Evolutionary conservation across 1,139 yeast species (phyloP).

Genomic region (Protomyces inouyei): DNA sequence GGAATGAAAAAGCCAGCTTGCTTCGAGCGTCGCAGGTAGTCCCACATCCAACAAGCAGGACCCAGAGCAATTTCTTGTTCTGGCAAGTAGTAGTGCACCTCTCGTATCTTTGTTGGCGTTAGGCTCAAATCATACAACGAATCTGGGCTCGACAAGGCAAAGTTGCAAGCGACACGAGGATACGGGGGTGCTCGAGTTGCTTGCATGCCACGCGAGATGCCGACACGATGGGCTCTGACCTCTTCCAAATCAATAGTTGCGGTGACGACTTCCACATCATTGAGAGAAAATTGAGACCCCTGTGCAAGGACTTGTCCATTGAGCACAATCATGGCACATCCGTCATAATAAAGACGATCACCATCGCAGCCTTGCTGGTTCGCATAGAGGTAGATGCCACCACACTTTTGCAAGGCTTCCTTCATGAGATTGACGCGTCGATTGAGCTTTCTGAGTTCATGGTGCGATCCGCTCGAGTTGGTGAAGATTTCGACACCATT

Average conservation of each 20-base stretch:
- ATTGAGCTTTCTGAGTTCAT: constrained; percentile 83
- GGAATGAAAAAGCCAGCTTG: constrained; percentile 92
- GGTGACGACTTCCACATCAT: constrained; percentile 86
- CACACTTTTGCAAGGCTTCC: constrained; percentile 92
- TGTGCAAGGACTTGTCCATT: constrained; percentile 91
- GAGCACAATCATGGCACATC: constrained; percentile 88
- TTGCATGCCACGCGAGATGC: constrained; percentile 76
- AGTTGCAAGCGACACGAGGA: constrained; percentile 56
- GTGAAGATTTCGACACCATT: constrained; percentile 97
- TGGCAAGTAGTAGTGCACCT: constrained; percentile 65
- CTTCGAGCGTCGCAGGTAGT: constrained; percentile 80
- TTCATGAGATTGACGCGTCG: constrained; percentile 77
- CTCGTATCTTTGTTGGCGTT: constrained; percentile 52
- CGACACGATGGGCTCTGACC: constrained; percentile 72
- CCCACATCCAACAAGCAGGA: constrained; percentile 99
- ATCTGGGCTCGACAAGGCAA: constrained; percentile 57
- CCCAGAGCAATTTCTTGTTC: constrained; percentile 96
- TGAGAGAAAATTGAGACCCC: constrained; percentile 74
- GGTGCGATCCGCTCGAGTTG: constrained; percentile 94
- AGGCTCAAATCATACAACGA: constrained; percentile 57
- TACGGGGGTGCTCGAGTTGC: constrained; percentile 49
- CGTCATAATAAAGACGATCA: constrained; percentile 92
- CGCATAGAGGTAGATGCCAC: constrained; percentile 88
- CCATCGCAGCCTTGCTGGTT: constrained; percentile 99
- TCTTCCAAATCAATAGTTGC: constrained; percentile 93